Evolutionary conservation across 208 protist genomes (phyloP), one percentile per base, ranked within the genome.

Genomic region (Wallacemonas collosoma): DNA sequence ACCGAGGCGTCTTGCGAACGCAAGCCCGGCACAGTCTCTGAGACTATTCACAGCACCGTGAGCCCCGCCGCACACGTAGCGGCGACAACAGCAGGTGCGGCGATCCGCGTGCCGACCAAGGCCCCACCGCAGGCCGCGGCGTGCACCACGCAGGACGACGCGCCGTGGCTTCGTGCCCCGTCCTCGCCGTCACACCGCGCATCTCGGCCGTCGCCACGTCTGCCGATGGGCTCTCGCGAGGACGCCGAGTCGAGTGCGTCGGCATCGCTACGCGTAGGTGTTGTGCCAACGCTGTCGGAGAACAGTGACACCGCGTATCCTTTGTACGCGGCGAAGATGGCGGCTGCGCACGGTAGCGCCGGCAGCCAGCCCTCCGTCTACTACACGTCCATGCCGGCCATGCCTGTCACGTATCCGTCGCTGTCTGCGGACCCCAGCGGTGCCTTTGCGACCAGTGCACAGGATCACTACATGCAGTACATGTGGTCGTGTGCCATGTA

Each of bases 401-500:
- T 50, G 45, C 45, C 45, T 12, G 45, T 50, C 0, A 8, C 53
- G 1, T 35, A 26, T 26, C 26, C 26, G 26, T 26, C 26, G 26
- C 26, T 26, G 26, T 26, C 26, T 26, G 26, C 26, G 26, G 26
- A 26, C 26, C 26, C 53, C 36, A 40, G 4, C 36, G 4, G 38
- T 38, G 36, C 57, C 17, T 11, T n/a, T 5, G 36, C 5, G 8
- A 12, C 60, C 41, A 36, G 2, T 17, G 12, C 43, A 15, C 43
- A 48, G 5, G 60, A 65, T 4, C 60, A 65, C 60, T 65, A 65
- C 17, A 6, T 6, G 14, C 36, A 36, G 41, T 65, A 65, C 43
- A 65, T 65, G 60, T 65, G 60, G 60, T 50, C 38, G 3, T 65
- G 60, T 41, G 60, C 60, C 43, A 2, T 50, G 41, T 65, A 65